phyloP scores from a whole-genome alignment of 768 basidiomycete species.

The Suillus cothurnatus region DNA sequence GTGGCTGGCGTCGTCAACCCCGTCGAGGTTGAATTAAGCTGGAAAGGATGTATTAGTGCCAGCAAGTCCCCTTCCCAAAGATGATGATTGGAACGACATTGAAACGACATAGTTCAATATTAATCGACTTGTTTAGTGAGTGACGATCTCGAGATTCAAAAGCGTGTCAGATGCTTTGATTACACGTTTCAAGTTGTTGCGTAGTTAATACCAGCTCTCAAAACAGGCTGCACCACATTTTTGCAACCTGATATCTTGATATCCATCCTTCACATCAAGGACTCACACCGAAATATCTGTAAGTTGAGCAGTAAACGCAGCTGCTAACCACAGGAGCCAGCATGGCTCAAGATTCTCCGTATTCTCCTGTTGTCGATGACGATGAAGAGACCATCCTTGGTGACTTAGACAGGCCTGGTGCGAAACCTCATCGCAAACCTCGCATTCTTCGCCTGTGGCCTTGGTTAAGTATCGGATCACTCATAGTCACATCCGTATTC shows the following conservation, averaged over 20 bases:
- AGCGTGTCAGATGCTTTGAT: background rate
- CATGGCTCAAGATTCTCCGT: background rate
- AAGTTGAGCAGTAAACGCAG: background rate
- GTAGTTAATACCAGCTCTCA: background rate
- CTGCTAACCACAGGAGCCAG: background rate
- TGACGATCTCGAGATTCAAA: background rate
- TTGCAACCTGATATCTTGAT: background rate
- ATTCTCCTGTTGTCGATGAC: background rate
- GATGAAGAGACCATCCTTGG: background rate
- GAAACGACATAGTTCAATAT: background rate
- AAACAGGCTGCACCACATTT: background rate
- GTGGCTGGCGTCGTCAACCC: too few relatives aligned
- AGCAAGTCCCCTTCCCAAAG: background rate
- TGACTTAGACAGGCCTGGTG: background rate
- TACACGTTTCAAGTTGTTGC: background rate
- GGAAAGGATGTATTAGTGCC: background rate
- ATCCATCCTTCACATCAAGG: background rate
- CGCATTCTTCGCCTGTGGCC: background rate
- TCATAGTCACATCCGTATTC: background rate
- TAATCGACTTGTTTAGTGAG: background rate
- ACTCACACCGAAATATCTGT: background rate
- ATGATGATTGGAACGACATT: background rate
- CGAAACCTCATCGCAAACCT: background rate
- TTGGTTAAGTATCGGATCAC: conserved; percentile 9
- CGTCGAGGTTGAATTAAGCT: too few relatives aligned